Evolutionary conservation across 306 rosid species (phyloP).

Genomic region (Malus sieversii): DNA sequence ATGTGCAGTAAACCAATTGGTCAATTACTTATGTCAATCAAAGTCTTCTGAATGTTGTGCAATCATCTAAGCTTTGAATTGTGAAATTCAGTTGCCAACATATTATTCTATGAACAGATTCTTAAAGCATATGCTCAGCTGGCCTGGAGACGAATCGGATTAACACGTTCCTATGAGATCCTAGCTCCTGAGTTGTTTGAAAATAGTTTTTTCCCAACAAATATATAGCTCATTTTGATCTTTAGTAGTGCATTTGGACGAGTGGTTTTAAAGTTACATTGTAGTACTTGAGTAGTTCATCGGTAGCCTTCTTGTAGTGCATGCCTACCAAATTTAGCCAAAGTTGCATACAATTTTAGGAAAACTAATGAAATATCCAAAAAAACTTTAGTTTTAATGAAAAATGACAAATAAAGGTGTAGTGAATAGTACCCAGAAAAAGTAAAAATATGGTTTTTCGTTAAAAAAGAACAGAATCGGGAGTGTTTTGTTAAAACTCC

Average conservation of each 20-base stretch:
- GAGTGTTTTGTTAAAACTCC: too few relatives aligned
- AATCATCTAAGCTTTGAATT: not conserved
- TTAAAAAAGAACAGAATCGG: fast-evolving
- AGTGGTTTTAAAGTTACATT: too few relatives aligned
- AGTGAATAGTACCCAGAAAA: too few relatives aligned
- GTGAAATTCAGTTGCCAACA: not conserved
- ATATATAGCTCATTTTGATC: not conserved
- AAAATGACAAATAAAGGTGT: too few relatives aligned
- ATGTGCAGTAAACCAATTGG: not conserved
- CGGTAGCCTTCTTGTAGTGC: too few relatives aligned
- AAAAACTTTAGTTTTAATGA: too few relatives aligned
- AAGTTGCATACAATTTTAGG: too few relatives aligned
- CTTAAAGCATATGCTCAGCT: not conserved
- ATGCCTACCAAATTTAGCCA: too few relatives aligned
- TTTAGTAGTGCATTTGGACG: too few relatives aligned
- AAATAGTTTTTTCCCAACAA: not conserved
- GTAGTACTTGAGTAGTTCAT: too few relatives aligned
- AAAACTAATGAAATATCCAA: too few relatives aligned
- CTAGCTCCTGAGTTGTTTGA: not conserved
- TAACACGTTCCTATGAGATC: not conserved
- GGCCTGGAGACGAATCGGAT: not conserved
- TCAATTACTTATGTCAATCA: not conserved
- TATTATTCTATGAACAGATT: not conserved
- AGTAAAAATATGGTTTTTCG: too few relatives aligned
- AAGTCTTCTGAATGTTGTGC: not conserved